Base-by-base conservation (phyloP, 495 filamentous ascomycete genomes). In the Melanomma pulvis-pyrius region DNA sequence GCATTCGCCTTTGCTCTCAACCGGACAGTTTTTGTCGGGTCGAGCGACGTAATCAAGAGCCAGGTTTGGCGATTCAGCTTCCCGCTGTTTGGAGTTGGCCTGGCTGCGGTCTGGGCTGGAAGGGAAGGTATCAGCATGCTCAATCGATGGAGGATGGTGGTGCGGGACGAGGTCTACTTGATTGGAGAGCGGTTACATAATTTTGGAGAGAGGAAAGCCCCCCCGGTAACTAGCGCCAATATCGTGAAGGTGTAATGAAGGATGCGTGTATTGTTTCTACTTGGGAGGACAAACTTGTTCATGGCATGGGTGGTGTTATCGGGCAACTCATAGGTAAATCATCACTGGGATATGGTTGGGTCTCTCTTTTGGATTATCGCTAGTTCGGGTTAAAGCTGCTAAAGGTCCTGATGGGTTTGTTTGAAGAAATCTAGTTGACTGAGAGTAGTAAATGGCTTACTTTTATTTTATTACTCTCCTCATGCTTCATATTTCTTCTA, bases 111-210 rank as follows among this genome's bases (percentile, higher is more conserved):
- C 15, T 81, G 82, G 68, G 70, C 81, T 30, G 72, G 80, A 1
- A 74, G 77, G 51, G 80, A 81, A 58, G 77, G 88, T 44, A 76
- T 93, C 0, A 54, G 50, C 32, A 67, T 70, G 51, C 59, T 71
- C 41, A 84, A 85, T 25, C 80, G 83, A 46, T 98, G 94, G 94
- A 86, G 90, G 73, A 82, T 86, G 71, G 86, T 86, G 68, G 92
- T 99, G 52, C 79, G 89, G 32, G 94, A 99, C 73, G 94, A 99
- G 77, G 93, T 96, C 8, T 99, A 98, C 72, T 79, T 98, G 67
- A 94, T 97, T 72, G 94, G 94, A 1, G 92, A 98, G 79, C 80
- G 92, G 32, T 78, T 99, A 66, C 93, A 97, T 74, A 97, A 97
- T 74, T 94, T 94, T 77, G 90, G 91, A 1, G 92, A 88, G 63